Conservation (phyloP, 805 yeast species). For the Candida taoyuanica region DNA sequence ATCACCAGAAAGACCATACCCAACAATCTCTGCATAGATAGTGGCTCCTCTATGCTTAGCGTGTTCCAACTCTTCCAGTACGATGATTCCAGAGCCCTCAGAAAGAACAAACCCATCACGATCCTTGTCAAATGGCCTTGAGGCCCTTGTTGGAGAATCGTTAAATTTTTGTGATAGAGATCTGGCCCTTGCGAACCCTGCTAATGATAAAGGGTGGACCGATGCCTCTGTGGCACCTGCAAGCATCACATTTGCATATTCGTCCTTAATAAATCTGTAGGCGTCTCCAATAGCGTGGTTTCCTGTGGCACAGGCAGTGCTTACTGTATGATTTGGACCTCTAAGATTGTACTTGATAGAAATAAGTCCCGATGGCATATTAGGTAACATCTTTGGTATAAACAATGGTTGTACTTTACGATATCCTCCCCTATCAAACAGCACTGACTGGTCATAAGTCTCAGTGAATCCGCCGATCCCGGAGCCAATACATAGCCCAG, state of each 20-base stretch:
- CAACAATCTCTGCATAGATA: conserved; percentile 76
- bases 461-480: conserved; percentile 89
- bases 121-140: conserved; percentile 79
- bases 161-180: conserved; percentile 64
- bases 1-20: conserved; percentile 91
- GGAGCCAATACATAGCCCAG: conserved; percentile 87
- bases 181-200: conserved; percentile 89
- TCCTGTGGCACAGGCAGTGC: conserved; percentile 98
- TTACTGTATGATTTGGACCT: conserved; percentile 85
- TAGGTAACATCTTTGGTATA: conserved; percentile 76
- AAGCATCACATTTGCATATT: conserved; percentile 79
- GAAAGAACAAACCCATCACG: conserved; percentile 89
- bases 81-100: conserved; percentile 85
- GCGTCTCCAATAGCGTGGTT: conserved; percentile 94
- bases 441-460: conserved; percentile 55
- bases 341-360: conserved; percentile 70
- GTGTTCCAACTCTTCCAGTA: conserved; percentile 73
- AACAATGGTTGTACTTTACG: conserved; percentile 79
- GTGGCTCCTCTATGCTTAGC: conserved; percentile 60
- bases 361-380: conserved; percentile 93
- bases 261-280: conserved; percentile 67
- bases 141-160: conserved; percentile 59
- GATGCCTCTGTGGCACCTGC: conserved; percentile 95
- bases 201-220: conserved; percentile 78
- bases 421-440: conserved; percentile 47